Evolutionary conservation across 2,329 filamentous ascomycete genomes (phyloP), one percentile per base, ranked within the genome.

Genomic region (Colletotrichum gloeosporioides): DNA sequence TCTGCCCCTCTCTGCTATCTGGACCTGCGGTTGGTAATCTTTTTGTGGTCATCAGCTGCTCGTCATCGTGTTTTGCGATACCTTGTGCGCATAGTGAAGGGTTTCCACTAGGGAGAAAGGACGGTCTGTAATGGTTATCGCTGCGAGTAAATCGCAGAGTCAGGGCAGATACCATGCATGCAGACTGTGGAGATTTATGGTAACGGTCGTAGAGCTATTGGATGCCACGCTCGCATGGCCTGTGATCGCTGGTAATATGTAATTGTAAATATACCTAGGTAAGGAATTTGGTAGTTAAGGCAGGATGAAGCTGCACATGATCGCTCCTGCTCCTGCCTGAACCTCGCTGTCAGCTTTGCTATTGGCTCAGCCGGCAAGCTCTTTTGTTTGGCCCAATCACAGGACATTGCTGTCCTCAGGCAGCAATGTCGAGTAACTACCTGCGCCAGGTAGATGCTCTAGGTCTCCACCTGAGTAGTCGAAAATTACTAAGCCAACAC

Each of bases 311-410:
- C 59, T 75, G 71, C 61, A 44, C 44, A 63, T 67, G 63, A 55
- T 63, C 72, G 39, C 25, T 68, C n/a, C 55, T 73, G 39, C n/a
- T 68, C n/a, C 55, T 73, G 55, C 69, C 69, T 75, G 25, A 12
- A n/a, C n/a, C 18, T 8, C 4, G 4, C n/a, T 36, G 8, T 22
- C 36, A 57, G 22, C 59, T 49, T 36, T 29, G 44, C 44, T 32
- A 76, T 73, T 76, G 63, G 73, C 34, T 72, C n/a, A 27, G 8
- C 15, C 6, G 13, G 13, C 15, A 44, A 73, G 44, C 55, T 57
- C 18, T 39, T 8, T 9, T 8, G 22, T 55, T 2, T 44, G 31
- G 68, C 9, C 73, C 63, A 76, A 76, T 73, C 63, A 73, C 36
- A 53, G 49, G 39, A 9, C 5, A 39, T 6, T 2, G 8, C 15